These are phyloP conservation scores for Knoxdaviesia capensis DNA, from an alignment of 2,329 filamentous ascomycete species.

Conservation along the genomic window DNA sequence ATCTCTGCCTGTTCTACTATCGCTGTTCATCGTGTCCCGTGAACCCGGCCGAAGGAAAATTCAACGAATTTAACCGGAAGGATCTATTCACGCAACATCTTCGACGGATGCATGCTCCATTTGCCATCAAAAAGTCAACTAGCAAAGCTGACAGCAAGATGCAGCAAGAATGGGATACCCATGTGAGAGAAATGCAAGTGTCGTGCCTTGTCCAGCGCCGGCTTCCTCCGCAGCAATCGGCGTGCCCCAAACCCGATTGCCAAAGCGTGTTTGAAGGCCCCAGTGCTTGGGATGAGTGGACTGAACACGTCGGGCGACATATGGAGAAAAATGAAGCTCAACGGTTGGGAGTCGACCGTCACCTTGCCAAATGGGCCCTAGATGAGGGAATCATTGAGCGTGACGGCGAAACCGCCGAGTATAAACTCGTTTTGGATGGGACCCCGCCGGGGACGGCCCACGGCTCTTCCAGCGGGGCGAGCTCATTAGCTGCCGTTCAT, in stretches of 20 bases:
- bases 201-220: slow-evolving; percentile 55
- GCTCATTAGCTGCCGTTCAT: too few relatives aligned
- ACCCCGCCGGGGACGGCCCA: slow-evolving; percentile 4
- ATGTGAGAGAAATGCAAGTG: slow-evolving; percentile 49
- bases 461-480: not conserved
- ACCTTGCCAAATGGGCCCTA: slow-evolving; percentile 41
- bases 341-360: slow-evolving; percentile 32
- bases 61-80: slow-evolving; percentile 74
- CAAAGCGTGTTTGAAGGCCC: slow-evolving; percentile 47
- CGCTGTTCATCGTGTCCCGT: slow-evolving; percentile 41
- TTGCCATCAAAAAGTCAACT: slow-evolving; percentile 37
- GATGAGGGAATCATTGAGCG: slow-evolving; percentile 42
- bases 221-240: slow-evolving; percentile 47
- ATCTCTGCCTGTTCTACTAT: slow-evolving; percentile 51
- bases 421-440: slow-evolving; percentile 19
- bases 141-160: slow-evolving; percentile 37
- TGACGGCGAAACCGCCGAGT: slow-evolving; percentile 29
- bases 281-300: slow-evolving; percentile 72
- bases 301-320: slow-evolving; percentile 80
- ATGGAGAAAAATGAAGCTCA: slow-evolving; percentile 54
- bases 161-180: slow-evolving; percentile 41
- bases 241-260: slow-evolving; percentile 56
- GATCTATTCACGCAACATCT: slow-evolving; percentile 91
- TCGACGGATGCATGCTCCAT: slow-evolving; percentile 75
- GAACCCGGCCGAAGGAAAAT: slow-evolving; percentile 31